phyloP scores from a whole-genome alignment of 495 filamentous ascomycete species.

The Hypoxylon lenormandii region DNA sequence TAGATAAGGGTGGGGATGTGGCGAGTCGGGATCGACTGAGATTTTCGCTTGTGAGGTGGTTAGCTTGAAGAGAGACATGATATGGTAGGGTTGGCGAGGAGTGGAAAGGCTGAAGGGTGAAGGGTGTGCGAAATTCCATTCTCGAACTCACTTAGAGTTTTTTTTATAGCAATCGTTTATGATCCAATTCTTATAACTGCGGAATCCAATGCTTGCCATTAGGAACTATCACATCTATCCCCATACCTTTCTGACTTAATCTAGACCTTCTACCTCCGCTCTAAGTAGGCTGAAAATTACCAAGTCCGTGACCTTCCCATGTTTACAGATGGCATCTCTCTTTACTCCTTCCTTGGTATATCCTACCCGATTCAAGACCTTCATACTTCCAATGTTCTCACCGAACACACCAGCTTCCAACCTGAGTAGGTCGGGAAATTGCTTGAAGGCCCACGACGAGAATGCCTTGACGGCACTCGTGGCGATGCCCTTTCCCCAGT shows the following conservation, averaged over 20 bases:
- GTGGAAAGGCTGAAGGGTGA: background rate
- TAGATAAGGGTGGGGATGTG: background rate
- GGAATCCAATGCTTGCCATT: too few species aligned
- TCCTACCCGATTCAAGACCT: slow-evolving; percentile 53
- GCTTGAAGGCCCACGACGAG: slow-evolving; percentile 53
- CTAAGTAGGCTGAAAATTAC: slow-evolving; percentile 52
- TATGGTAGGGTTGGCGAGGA: too few species aligned
- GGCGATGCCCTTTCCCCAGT: slow-evolving; percentile 57
- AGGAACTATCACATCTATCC: background rate
- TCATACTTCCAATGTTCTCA: slow-evolving; percentile 51
- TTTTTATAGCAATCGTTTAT: too few species aligned
- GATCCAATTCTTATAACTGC: too few species aligned
- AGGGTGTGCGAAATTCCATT: too few species aligned
- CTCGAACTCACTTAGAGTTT: too few species aligned
- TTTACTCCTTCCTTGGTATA: slow-evolving; percentile 55
- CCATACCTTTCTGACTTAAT: background rate
- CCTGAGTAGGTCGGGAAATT: slow-evolving; percentile 46
- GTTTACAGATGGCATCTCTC: slow-evolving; percentile 53
- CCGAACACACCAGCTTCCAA: slow-evolving; percentile 52
- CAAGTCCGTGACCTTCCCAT: slow-evolving; percentile 50
- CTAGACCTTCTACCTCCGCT: slow-evolving; percentile 46
- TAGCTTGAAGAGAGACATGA: background rate
- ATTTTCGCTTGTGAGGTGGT: background rate
- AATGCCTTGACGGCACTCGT: slow-evolving; percentile 38
- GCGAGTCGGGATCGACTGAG: background rate